phyloP scores from a whole-genome alignment of 257 asterid genomes.

The Gynochthodes officinalis region DNA sequence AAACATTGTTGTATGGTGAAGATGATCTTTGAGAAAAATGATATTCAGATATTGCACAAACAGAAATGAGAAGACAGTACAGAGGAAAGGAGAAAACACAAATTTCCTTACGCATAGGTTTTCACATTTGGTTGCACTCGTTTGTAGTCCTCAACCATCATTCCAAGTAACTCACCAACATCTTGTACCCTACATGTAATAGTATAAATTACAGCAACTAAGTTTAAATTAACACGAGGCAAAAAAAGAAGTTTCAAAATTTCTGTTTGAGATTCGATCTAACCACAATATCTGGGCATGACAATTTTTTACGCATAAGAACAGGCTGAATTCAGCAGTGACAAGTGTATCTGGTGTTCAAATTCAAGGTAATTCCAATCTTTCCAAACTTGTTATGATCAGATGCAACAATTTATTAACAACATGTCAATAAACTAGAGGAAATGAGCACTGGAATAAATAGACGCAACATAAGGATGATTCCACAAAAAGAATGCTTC shows the following conservation, averaged over 20 bases:
- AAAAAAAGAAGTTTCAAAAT: background rate
- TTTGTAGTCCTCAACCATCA: conserved; percentile 96
- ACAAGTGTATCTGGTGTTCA: background rate
- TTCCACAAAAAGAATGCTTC: background rate
- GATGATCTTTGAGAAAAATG: background rate
- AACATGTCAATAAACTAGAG: background rate
- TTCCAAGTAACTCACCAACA: conserved; percentile 96
- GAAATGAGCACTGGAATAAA: background rate
- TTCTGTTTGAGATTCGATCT: background rate
- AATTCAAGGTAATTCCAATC: background rate
- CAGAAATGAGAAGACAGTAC: background rate
- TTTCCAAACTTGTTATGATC: background rate
- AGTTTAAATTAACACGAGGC: background rate
- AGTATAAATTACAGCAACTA: conserved; percentile 12
- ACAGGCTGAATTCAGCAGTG: background rate
- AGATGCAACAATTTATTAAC: background rate
- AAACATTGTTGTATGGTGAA: background rate
- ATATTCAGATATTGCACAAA: background rate
- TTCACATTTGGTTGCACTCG: conserved; percentile 97
- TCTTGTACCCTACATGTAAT: conserved; percentile 78
- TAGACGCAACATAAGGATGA: background rate
- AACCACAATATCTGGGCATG: conserved; percentile 11
- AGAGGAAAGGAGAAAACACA: conserved; percentile 4
- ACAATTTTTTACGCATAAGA: background rate
- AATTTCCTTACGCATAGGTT: conserved; percentile 89